Evolutionary conservation across 805 yeast species (phyloP), one percentile per base, ranked within the genome.

Genomic region (Scheffersomyces spartinae): DNA sequence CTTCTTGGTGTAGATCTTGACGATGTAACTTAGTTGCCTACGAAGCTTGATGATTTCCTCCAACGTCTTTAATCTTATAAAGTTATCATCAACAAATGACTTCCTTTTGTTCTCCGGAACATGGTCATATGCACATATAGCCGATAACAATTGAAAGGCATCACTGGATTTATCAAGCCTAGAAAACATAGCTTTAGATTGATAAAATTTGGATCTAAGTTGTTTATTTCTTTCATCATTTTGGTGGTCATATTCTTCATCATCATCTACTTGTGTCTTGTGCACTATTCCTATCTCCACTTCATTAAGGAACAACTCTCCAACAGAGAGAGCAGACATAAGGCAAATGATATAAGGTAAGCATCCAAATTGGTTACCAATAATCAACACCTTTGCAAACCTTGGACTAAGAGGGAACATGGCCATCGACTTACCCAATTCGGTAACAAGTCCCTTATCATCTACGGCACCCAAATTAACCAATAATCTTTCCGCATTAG

Each of bases 381-480:
- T 70, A 15, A 86, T 64, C 29, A 91, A 60, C 68, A 91, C 83
- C 45, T 86, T 86, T 2, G 97, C 75, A 49, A 80, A 93, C 25
- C 98, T 63, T 2, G 99, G 98, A 43, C 91, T 76, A 39, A 91
- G 61, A 20, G 99, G 99, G 61, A 91, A 88, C 29, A 74, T 55
- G 35, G 94, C 73, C 94, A 91, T 91, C 26, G 74, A 71, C 34
- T 58, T 68, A 21, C 99, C 99, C 26, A 85, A 56, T 0, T 71
- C 74, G 0, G 97, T 85, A 16, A 91, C 65, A 5, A 46, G 47
- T 15, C 61, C 72, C 2, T 64, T 58, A 7, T 51, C 49, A 31
- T 66, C 68, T 32, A 91, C 52, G 0, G 97, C 98, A 7, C 95
- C 95, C 16, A 91, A 50, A 35, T 71, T 68, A 21, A 69, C 64